phyloP scores from a whole-genome alignment of 1,139 yeast genomes.

The Komagataea norvegica region DNA sequence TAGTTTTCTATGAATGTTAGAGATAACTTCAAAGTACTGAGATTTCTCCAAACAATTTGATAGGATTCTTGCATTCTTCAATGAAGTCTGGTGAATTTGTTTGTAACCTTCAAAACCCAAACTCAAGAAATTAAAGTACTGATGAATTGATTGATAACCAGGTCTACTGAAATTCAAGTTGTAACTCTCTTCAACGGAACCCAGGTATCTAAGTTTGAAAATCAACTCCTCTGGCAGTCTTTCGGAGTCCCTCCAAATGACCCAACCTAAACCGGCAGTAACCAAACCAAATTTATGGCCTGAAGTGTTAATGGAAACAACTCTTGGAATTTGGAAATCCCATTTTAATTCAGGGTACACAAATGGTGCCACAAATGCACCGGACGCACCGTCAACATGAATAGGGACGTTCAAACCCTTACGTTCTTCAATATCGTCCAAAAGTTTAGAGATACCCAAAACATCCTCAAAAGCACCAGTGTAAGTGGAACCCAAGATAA shows the following conservation, averaged over 20 bases:
- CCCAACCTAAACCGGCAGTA: constrained; percentile 92
- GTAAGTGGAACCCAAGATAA: constrained; percentile 84
- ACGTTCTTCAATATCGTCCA: constrained; percentile 66
- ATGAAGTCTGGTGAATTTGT: constrained; percentile 55
- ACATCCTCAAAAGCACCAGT: constrained; percentile 92
- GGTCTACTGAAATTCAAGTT: constrained; percentile 88
- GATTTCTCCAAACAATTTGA: constrained; percentile 62
- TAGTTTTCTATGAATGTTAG: constrained; percentile 64
- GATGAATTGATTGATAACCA: constrained; percentile 85
- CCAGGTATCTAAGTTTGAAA: constrained; percentile 78
- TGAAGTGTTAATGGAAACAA: constrained; percentile 81
- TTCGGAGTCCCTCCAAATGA: constrained; percentile 66
- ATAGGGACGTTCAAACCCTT: constrained; percentile 69
- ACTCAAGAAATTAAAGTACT: constrained; percentile 73
- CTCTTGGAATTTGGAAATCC: constrained; percentile 79
- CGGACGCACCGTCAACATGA: constrained; percentile 93
- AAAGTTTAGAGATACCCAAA: constrained; percentile 47
- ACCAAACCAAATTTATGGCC: constrained; percentile 93
- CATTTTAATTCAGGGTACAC: constrained; percentile 68
- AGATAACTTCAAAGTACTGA: constrained; percentile 66
- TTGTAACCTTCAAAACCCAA: constrained; percentile 70
- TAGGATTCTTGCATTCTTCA: constrained; percentile 66
- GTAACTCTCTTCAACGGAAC: constrained; percentile 85
- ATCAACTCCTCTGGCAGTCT: constrained; percentile 66
- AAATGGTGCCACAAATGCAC: constrained; percentile 86